Evolutionary conservation across 352 stramenopile species (phyloP).

Genomic region (Globisporangium cederbergense): DNA sequence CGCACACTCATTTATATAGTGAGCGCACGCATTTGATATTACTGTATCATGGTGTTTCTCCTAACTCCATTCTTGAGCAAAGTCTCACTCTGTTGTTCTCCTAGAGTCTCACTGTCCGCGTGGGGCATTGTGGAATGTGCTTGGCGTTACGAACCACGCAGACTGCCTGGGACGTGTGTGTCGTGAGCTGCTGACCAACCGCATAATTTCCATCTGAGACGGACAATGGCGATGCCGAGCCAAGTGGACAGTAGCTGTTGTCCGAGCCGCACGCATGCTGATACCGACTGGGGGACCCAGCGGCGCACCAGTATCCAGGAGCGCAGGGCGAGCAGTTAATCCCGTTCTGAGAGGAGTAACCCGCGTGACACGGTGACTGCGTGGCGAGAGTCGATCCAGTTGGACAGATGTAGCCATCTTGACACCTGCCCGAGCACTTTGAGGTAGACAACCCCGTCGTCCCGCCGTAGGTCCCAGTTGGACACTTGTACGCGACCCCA

Average conservation of each 20-base stretch:
- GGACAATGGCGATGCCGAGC: constrained; percentile 26
- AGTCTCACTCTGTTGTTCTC: not conserved
- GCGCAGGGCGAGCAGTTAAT: constrained; percentile 44
- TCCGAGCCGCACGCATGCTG: constrained; percentile 53
- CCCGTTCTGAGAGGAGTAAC: constrained; percentile 58
- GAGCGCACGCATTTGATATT: not conserved
- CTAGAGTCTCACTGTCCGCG: constrained; percentile 43
- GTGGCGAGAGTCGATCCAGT: constrained; percentile 38
- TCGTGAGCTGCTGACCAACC: constrained; percentile 29
- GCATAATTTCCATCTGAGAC: constrained; percentile 43
- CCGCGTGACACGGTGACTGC: constrained; percentile 45
- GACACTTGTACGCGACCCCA: constrained; percentile 48
- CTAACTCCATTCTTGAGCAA: not conserved
- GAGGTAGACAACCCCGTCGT: constrained; percentile 37
- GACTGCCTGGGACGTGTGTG: constrained; percentile 36
- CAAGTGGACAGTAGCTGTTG: constrained; percentile 47
- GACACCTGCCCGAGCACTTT: constrained; percentile 50
- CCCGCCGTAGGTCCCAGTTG: constrained; percentile 45
- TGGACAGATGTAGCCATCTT: constrained; percentile 52
- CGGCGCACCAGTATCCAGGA: constrained; percentile 55
- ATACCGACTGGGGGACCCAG: constrained; percentile 35
- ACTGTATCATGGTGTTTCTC: not conserved
- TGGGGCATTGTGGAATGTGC: constrained; percentile 58
- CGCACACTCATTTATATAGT: constrained; percentile 3
- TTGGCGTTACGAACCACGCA: constrained; percentile 38